Conservation (phyloP, 495 filamentous ascomycete species). For the Trichoderma reesei region DNA sequence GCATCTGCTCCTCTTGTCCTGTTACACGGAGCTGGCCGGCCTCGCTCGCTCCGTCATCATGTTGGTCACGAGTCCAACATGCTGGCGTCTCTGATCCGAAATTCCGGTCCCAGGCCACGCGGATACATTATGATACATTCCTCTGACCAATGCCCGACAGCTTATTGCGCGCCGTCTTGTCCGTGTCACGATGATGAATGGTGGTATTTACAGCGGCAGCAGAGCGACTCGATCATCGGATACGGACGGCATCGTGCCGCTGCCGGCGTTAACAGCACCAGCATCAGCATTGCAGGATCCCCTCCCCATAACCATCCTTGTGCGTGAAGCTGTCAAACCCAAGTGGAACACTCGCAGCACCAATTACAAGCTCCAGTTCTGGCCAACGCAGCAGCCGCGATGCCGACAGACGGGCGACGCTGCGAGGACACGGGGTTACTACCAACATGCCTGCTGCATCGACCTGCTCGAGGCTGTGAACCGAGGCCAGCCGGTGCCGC, state of each 20-base stretch:
- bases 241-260: neutral
- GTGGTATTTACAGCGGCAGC: neutral
- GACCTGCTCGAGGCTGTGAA: neutral
- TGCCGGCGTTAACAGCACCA: no score
- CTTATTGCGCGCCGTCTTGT: neutral
- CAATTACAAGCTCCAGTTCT: no score
- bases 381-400: neutral
- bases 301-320: no score
- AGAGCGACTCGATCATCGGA: neutral
- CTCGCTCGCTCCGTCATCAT: neutral
- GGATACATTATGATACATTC: no score
- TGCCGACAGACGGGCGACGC: neutral
- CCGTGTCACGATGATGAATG: neutral
- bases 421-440: no score
- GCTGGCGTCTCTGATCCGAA: neutral
- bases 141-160: neutral
- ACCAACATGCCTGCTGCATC: no score
- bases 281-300: no score
- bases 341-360: no score
- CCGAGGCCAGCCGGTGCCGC: slow-evolving; percentile 1
- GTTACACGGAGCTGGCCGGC: neutral
- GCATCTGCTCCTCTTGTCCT: neutral
- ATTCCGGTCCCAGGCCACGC: neutral
- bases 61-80: neutral
- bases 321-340: no score